phyloP scores from a whole-genome alignment of 805 yeast species.

The Candida arabinofermentans region DNA sequence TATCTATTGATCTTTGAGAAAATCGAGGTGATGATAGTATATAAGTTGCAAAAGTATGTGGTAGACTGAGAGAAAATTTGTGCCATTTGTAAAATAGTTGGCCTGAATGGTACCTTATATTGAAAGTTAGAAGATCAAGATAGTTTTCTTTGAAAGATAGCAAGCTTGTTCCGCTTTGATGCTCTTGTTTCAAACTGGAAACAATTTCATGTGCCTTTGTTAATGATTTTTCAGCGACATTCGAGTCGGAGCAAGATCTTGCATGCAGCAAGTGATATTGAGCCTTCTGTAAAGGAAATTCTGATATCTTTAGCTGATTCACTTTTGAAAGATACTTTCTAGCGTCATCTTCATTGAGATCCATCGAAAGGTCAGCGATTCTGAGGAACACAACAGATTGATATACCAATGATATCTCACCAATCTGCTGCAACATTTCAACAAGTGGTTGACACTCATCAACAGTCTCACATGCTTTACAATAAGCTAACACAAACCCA shows the following conservation, averaged over 20 bases:
- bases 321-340: constrained; percentile 8
- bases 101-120: not conserved
- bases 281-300: constrained; percentile 6
- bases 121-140: not conserved
- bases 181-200: not conserved
- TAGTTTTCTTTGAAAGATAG: not conserved
- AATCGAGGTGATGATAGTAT: no score
- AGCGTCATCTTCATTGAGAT: constrained; percentile 3
- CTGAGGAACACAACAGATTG: constrained; percentile 10
- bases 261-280: constrained; percentile 12
- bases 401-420: constrained; percentile 9
- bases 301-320: constrained; percentile 12
- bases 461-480: not conserved
- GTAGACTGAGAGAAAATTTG: not conserved
- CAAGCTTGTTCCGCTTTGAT: no score
- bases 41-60: not conserved
- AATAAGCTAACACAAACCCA: no score
- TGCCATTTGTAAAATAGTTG: not conserved
- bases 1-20: not conserved
- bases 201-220: constrained; percentile 11
- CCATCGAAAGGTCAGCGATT: constrained; percentile 7
- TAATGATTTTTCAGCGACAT: constrained; percentile 10
- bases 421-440: constrained; percentile 7
- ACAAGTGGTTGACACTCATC: constrained; percentile 6
- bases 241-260: constrained; percentile 3